Evolutionary conservation across 139 green algal genomes (phyloP).

Genomic region (Auxenochlorella pyrenoidosa): DNA sequence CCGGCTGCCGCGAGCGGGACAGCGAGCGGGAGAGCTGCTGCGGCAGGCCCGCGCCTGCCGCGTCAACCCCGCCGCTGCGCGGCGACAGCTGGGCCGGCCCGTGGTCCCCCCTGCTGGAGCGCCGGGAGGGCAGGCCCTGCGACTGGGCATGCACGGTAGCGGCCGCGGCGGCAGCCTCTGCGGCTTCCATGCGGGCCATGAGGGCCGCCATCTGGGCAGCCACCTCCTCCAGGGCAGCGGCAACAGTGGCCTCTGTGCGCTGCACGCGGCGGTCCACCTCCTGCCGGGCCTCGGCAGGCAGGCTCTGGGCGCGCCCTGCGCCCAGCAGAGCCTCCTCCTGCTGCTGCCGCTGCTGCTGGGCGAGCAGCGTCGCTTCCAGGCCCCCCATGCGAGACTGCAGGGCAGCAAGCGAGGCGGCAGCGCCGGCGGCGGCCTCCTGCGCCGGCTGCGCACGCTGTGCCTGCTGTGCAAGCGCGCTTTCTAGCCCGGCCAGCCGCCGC

Average conservation of each 20-base stretch:
- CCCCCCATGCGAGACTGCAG: background rate
- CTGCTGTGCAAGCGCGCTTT: background rate
- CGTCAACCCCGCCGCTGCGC: background rate
- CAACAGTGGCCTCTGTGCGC: background rate
- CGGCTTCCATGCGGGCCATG: background rate
- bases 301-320: background rate
- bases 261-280: slow-evolving; percentile 2
- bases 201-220: slow-evolving; percentile 4
- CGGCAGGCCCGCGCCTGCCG: background rate
- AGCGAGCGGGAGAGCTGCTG: background rate
- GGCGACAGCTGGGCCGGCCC: background rate
- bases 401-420: background rate
- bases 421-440: background rate
- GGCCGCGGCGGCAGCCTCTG: background rate
- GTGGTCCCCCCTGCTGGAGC: background rate
- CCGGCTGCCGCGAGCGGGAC: background rate
- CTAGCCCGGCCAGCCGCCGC: slow-evolving; percentile 8
- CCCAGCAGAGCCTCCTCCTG: background rate
- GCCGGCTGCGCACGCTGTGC: background rate
- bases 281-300: background rate
- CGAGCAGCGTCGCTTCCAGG: background rate
- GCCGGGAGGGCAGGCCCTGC: background rate
- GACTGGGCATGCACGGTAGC: background rate
- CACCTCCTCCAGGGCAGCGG: background rate
- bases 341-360: background rate